Conservation (phyloP, 176 grass and related monocot species). For the Aechmea fasciata region DNA sequence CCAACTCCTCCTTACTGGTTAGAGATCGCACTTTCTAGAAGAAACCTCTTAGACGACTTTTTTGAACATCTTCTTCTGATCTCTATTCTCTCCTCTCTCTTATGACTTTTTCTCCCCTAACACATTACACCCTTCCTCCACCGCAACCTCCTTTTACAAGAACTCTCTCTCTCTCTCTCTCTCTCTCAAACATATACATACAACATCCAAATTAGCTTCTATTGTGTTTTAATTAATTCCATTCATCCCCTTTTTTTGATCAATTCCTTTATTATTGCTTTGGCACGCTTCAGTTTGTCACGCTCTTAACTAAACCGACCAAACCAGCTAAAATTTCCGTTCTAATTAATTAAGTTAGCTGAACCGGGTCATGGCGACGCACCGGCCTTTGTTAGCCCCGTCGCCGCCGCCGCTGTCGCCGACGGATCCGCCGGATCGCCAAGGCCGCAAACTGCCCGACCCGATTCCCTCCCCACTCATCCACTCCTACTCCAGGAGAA, state of each 20-base stretch:
- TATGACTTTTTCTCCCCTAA: constrained; percentile 12
- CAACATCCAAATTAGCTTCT: constrained; percentile 9
- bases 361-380: constrained; percentile 22
- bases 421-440: neutral
- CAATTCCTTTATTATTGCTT: neutral
- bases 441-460: constrained; percentile 21
- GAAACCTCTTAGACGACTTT: neutral
- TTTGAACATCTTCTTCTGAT: neutral
- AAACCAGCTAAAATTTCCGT: too few relatives aligned
- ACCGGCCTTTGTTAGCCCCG: constrained; percentile 14
- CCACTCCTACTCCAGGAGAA: constrained; percentile 25
- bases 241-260: neutral
- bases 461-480: constrained; percentile 50
- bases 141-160: constrained; percentile 8
- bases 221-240: neutral
- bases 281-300: too few relatives aligned
- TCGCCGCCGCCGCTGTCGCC: constrained; percentile 17
- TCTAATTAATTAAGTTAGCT: neutral
- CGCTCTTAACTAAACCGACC: too few relatives aligned
- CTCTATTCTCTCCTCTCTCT: neutral
- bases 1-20: neutral
- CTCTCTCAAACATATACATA: neutral
- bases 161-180: constrained; percentile 10
- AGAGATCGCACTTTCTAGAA: constrained; percentile 25
- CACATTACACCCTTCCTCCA: neutral